These are phyloP conservation scores for Phytophthora agathidicida DNA, from an alignment of 352 stramenopile species.

Conservation along the genomic window DNA sequence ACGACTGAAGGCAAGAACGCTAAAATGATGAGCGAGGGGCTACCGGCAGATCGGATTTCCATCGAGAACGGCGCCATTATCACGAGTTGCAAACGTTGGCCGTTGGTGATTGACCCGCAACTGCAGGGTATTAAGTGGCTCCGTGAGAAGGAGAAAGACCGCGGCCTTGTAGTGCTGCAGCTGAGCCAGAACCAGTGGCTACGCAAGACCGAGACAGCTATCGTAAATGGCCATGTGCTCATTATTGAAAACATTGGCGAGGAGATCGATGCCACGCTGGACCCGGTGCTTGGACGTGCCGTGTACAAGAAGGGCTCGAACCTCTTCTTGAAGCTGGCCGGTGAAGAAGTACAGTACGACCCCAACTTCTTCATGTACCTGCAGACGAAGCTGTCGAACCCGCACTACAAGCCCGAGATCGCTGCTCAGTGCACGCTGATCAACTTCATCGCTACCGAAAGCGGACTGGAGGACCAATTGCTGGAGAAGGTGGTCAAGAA, in stretches of 20 bases:
- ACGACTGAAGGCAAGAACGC: constrained; percentile 97
- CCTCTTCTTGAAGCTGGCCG: constrained; percentile 94
- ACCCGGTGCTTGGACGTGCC: constrained; percentile 94
- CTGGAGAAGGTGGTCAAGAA: constrained; percentile 96
- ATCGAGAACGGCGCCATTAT: constrained; percentile 98
- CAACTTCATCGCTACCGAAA: constrained; percentile 98
- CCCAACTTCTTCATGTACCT: constrained; percentile 96
- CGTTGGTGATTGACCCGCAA: constrained; percentile 97
- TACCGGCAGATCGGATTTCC: constrained; percentile 97
- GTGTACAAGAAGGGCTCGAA: constrained; percentile 97
- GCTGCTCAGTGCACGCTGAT: constrained; percentile 96
- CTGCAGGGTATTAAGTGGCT: constrained; percentile 99
- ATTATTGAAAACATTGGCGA: constrained; percentile 98
- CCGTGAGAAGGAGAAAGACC: constrained; percentile 93
- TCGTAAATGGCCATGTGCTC: constrained; percentile 95
- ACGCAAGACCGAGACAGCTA: constrained; percentile 93
- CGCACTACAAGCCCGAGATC: constrained; percentile 98
- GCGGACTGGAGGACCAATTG: constrained; percentile 95
- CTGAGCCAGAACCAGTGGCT: constrained; percentile 97
- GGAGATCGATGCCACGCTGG: constrained; percentile 97
- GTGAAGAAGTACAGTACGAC: constrained; percentile 97
- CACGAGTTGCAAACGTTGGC: constrained; percentile 97
- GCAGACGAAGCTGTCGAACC: constrained; percentile 97
- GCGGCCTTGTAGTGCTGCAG: constrained; percentile 93
- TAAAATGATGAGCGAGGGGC: constrained; percentile 97